These are phyloP conservation scores for Candida ficus DNA, from an alignment of 805 yeast genomes.

Conservation along the genomic window DNA sequence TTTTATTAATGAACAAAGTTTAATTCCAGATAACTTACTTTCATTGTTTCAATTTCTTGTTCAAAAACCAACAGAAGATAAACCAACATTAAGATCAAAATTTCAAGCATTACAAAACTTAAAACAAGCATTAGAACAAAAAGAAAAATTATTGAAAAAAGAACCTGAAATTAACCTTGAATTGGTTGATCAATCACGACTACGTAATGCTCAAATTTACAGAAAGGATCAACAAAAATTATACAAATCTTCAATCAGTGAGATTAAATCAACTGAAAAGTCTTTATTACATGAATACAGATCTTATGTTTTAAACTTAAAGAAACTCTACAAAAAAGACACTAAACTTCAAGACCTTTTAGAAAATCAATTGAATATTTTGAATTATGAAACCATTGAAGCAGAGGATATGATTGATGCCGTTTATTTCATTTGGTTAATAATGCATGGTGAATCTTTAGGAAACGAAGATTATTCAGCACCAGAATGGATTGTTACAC, in stretches of 20 bases:
- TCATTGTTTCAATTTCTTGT: constrained; percentile 28
- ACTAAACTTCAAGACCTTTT: constrained; percentile 41
- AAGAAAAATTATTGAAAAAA: constrained; percentile 27
- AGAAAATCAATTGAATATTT: constrained; percentile 40
- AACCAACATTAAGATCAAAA: constrained; percentile 43
- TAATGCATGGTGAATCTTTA: constrained; percentile 8
- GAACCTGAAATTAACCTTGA: constrained; percentile 3
- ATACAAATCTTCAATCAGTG: constrained; percentile 37
- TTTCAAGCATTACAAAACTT: constrained; percentile 54
- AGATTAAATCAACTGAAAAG: constrained; percentile 48
- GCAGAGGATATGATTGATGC: constrained; percentile 37
- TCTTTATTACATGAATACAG: constrained; percentile 38
- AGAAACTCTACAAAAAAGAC: constrained; percentile 49
- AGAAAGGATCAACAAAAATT: constrained; percentile 44
- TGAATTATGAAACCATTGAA: constrained; percentile 40
- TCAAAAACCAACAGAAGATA: constrained; percentile 31
- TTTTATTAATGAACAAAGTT: constrained; percentile 25
- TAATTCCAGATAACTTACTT: constrained; percentile 21
- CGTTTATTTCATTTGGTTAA: constrained; percentile 16
- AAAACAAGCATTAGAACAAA: constrained; percentile 48
- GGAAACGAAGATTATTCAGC: constrained; percentile 8
- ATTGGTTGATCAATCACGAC: constrained; percentile 17
- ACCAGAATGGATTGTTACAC: constrained; percentile 14
- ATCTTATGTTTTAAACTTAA: constrained; percentile 40
- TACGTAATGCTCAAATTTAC: constrained; percentile 37